Conservation (phyloP, 208 protist species). For the Leishmania mexicana region DNA sequence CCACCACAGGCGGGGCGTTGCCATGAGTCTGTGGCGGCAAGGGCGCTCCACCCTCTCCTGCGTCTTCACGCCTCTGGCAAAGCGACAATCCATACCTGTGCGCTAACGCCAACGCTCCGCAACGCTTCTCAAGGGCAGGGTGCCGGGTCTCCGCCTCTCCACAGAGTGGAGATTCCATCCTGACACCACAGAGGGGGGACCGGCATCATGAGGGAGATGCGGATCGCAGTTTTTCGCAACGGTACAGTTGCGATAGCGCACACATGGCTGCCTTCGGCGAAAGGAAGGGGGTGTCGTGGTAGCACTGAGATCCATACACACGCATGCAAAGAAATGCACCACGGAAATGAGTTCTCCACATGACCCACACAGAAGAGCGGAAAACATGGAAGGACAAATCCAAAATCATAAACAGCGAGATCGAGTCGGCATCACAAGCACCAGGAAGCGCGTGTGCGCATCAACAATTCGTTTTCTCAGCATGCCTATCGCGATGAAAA, state of each 20-base stretch:
- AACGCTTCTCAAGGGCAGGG: no score
- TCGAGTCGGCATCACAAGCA: not conserved
- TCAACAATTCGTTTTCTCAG: not conserved
- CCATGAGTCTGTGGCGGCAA: not conserved
- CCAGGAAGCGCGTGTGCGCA: not conserved
- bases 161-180: no score
- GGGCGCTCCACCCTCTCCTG: not conserved
- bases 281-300: not conserved
- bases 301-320: not conserved
- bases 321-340: not conserved
- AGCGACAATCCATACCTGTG: not conserved
- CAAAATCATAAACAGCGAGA: not conserved
- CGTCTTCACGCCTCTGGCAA: not conserved
- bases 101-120: not conserved
- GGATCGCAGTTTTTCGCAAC: no score
- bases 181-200: no score
- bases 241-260: no score
- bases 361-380: not conserved
- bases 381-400: not conserved
- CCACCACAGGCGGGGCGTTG: not conserved
- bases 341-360: not conserved
- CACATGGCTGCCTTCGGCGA: no score
- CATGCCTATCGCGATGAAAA: not conserved
- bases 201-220: no score
- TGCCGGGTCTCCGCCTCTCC: no score